Evolutionary conservation across 2,329 filamentous ascomycete genomes (phyloP).

Genomic region (Hypoxylon sp.): DNA sequence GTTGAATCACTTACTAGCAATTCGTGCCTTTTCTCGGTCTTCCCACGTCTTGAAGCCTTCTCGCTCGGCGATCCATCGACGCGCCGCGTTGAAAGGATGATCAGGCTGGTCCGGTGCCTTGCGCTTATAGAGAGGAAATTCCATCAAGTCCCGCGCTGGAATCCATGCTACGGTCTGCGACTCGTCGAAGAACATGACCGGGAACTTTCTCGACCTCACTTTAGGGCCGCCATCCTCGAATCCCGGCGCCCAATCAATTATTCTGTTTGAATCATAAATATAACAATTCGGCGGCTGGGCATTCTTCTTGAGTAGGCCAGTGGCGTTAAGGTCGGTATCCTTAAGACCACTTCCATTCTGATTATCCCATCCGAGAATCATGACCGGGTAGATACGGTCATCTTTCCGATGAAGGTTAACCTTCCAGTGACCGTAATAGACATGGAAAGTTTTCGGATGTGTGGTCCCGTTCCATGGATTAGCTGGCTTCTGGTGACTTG

Average conservation of each 20-base stretch:
- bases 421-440: constrained; percentile 56
- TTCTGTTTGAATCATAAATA: constrained; percentile 50
- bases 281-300: constrained; percentile 56
- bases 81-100: constrained; percentile 48
- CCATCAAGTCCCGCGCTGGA: constrained; percentile 40
- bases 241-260: constrained; percentile 57
- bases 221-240: constrained; percentile 56
- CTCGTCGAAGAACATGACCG: constrained; percentile 59
- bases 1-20: constrained; percentile 33
- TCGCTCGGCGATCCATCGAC: constrained; percentile 50
- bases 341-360: constrained; percentile 51
- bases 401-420: constrained; percentile 15
- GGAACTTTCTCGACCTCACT: constrained; percentile 57
- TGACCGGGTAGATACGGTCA: constrained; percentile 54
- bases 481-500: constrained; percentile 12
- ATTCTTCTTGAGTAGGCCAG: constrained; percentile 51
- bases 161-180: constrained; percentile 49
- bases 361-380: constrained; percentile 58
- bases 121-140: constrained; percentile 46
- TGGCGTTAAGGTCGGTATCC: constrained; percentile 50
- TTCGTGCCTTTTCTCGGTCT: constrained; percentile 43
- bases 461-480: constrained; percentile 39
- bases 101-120: constrained; percentile 32
- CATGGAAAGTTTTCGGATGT: constrained; percentile 52
- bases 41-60: constrained; percentile 50